Base-by-base conservation (phyloP, 352 stramenopile species). In the Globisporangium emineosum region DNA sequence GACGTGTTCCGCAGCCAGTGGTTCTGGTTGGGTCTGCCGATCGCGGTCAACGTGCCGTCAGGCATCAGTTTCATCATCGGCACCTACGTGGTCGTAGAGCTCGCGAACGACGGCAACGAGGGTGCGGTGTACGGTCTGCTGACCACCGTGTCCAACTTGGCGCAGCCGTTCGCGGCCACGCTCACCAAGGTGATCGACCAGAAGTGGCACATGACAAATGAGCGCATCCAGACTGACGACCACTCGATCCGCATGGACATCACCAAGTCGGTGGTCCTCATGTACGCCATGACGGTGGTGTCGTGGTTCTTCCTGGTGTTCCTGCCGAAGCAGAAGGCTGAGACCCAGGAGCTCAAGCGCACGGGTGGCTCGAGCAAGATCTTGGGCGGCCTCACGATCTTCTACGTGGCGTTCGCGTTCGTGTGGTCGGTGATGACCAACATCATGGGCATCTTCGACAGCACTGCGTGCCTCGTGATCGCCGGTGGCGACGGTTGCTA, bases 1-100 rank as follows among this genome's bases (percentile, higher is more conserved):
- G 65, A 86, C 58, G 70, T 89, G 15, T 17, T 82, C 55, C 76
- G 81, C 9, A 87, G 71, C 58, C 81, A 85, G 57, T 88, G 69
- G 66, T 87, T 91, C 65, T 91, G 78, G 72, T 55, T 91, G 21
- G 79, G 78, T 19, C 71, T 79, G 12, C 77, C 79, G 0, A 68
- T 89, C 9, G 53, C 82, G 3, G 68, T 79, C 42, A 57, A 86
- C 49, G 66, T 90, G 21, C 81, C 80, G 10, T 62, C 78, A 35
- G 76, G 70, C 25, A 65, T 85, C 45, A 67, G 69, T 43, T 88
- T 83, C 50, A 80, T 89, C 35, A 64, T 89, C 0, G 73, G 74
- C 10, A 86, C 73, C 9, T 89, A 78, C 55, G 75, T 85, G 32
- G 76, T 87, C 12, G 78, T 89, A 17, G 81, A 91, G 64, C 52